Base-by-base conservation (phyloP, 495 filamentous ascomycete species). In the Cercophora samala region DNA sequence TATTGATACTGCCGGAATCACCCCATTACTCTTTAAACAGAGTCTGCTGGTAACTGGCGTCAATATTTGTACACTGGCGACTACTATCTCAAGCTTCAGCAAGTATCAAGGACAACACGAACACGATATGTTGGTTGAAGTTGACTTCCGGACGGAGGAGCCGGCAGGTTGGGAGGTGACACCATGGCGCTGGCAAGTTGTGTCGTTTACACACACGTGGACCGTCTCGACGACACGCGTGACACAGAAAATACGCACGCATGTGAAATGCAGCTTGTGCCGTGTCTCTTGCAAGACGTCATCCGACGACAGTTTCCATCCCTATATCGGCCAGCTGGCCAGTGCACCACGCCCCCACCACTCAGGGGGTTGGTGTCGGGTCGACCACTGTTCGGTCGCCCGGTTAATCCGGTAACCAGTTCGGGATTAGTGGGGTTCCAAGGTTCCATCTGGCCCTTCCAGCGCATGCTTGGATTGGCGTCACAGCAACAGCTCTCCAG, bases 231-330 rank as follows among this genome's bases (percentile, higher is more conserved):
- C 2, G 37, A 18, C 15, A 46, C 13, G 37, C 37, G 37, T 46
- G 37, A 46, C 37, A 13, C 37, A 46, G 13, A 46, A 13, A 13
- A 17, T 11, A 46, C 37, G 8, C 37, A 17, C 22, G 19, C 26
- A 17, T 58, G 54, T 58, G 19, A 58, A 58, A 21, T 58, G 21
- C 52, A 55, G 5, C 18, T 55, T 60, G 55, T 51, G 32, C 23
- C 18, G 19, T 21, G 32, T 17, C 15, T 23, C 37, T n/a, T 68
- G 46, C 46, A 63, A 62, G 67, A 66, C 62, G 58, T 68, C 66
- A 68, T 68, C 62, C 55, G 66, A 64, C 66, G 37, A 46, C 9
- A 46, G 13, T 4, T 56, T 13, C 53, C 53, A 18, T 56, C 19
- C 37, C 37, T 46, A 46, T 46, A 46, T 46, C 37, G 37, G 37